Conservation (phyloP, 805 yeast genomes). For the Lachancea fermentati region DNA sequence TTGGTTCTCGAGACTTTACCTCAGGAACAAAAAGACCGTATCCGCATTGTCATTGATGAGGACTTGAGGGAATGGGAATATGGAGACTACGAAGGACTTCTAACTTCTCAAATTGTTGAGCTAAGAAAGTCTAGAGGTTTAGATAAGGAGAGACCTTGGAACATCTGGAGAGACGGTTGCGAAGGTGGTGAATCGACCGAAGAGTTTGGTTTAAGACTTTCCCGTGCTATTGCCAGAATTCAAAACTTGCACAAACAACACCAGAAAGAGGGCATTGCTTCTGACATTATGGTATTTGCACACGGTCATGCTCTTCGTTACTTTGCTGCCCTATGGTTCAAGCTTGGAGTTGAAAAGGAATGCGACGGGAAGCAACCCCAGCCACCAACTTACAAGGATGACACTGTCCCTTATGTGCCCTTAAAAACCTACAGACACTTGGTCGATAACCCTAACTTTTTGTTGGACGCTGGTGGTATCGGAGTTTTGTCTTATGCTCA, state of each 20-base stretch:
- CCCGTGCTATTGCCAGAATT: constrained; percentile 60
- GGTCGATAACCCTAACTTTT: constrained; percentile 63
- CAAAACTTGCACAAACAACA: constrained; percentile 53
- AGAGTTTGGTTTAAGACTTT: constrained; percentile 67
- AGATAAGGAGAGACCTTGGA: constrained; percentile 51
- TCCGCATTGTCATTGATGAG: constrained; percentile 48
- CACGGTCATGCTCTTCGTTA: constrained; percentile 93
- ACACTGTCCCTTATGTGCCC: constrained; percentile 32
- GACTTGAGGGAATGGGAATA: constrained; percentile 93
- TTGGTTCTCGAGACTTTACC: constrained; percentile 50
- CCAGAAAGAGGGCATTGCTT: constrained; percentile 43
- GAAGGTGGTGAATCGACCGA: constrained; percentile 75
- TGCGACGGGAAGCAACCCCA: constrained; percentile 21
- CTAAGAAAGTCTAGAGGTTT: constrained; percentile 58
- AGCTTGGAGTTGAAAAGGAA: constrained; percentile 29
- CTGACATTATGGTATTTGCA: constrained; percentile 79
- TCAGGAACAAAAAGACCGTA: constrained; percentile 36
- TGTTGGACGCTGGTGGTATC: constrained; percentile 92
- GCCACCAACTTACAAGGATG: constrained; percentile 24
- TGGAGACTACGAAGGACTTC: constrained; percentile 89
- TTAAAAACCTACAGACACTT: constrained; percentile 33
- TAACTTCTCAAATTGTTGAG: constrained; percentile 59
- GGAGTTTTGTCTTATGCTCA: constrained; percentile 91
- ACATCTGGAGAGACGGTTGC: constrained; percentile 89
- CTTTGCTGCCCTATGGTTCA: constrained; percentile 84